Evolutionary conservation across 352 stramenopile genomes (phyloP).

Genomic region (Peronosclerospora sorghi): DNA sequence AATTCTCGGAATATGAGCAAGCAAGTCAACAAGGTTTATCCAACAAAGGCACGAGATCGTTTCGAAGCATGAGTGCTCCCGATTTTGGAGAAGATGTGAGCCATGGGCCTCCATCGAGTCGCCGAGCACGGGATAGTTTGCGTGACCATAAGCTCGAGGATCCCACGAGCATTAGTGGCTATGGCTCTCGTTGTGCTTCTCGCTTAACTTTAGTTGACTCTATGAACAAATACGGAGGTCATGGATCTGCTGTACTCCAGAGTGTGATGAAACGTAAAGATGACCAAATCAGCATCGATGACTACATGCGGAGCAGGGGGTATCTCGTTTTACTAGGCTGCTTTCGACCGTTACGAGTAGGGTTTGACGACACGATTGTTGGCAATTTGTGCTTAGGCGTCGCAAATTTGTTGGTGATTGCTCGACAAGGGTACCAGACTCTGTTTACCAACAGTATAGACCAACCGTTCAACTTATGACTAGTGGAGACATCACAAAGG

Average conservation of each 20-base stretch:
- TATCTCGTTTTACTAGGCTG: slow-evolving; percentile 10
- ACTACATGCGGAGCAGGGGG: slow-evolving; percentile 36
- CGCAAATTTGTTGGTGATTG: slow-evolving; percentile 65
- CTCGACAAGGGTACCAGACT: slow-evolving; percentile 22
- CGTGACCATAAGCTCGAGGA: slow-evolving; percentile 24
- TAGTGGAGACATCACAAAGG: too few relatives aligned
- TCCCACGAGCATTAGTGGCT: slow-evolving; percentile 23
- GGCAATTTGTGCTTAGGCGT: slow-evolving; percentile 14
- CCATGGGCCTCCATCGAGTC: slow-evolving; percentile 11
- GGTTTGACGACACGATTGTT: too few relatives aligned
- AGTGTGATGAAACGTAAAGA: slow-evolving; percentile 40
- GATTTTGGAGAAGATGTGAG: slow-evolving; percentile 57
- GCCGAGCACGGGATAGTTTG: slow-evolving; percentile 24
- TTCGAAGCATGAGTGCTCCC: slow-evolving; percentile 66
- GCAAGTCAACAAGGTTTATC: slow-evolving; percentile 13
- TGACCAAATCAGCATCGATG: slow-evolving; percentile 47
- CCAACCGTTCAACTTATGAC: background rate
- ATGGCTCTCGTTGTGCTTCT: slow-evolving; percentile 17
- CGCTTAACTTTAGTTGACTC: slow-evolving; percentile 18
- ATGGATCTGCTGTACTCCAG: slow-evolving; percentile 19
- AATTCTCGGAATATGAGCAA: slow-evolving; percentile 23
- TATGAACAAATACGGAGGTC: slow-evolving; percentile 20
- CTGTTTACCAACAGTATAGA: slow-evolving; percentile 54
- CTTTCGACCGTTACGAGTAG: too few relatives aligned
- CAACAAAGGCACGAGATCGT: slow-evolving; percentile 24